Evolutionary conservation across 2,329 filamentous ascomycete genomes (phyloP).

Genomic region (Colletotrichum plurivorum): DNA sequence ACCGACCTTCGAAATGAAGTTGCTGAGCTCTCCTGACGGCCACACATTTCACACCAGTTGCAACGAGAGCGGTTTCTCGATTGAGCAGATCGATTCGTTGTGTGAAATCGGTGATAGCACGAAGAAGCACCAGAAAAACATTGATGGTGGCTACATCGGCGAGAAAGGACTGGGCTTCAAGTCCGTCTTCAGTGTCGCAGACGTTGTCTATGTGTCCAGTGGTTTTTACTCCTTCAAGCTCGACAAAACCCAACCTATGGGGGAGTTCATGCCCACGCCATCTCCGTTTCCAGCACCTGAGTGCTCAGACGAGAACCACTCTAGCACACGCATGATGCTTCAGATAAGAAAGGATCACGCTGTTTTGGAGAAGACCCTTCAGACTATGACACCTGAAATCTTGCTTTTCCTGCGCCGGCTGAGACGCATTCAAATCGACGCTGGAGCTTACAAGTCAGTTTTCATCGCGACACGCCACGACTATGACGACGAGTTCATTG

Average conservation of each 20-base stretch:
- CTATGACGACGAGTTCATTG: background rate
- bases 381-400: background rate
- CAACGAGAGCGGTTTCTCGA: slow-evolving; percentile 64
- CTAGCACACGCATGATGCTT: background rate
- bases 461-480: background rate
- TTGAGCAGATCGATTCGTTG: slow-evolving; percentile 59
- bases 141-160: slow-evolving; percentile 57
- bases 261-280: background rate
- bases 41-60: slow-evolving; percentile 54
- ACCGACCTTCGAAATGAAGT: slow-evolving; percentile 53
- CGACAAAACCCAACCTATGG: background rate
- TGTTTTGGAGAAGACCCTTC: background rate
- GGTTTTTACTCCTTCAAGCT: background rate
- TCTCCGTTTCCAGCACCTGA: background rate
- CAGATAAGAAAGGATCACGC: background rate
- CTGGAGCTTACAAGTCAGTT: background rate
- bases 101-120: slow-evolving; percentile 62
- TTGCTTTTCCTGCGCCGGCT: background rate
- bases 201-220: slow-evolving; percentile 55
- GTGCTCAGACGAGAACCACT: background rate
- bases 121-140: slow-evolving; percentile 52
- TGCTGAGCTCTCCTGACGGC: slow-evolving; percentile 45
- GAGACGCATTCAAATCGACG: background rate
- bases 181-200: slow-evolving; percentile 63
- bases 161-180: slow-evolving; percentile 68